Base-by-base conservation (phyloP, 2,329 filamentous ascomycete genomes). In the Fusarium domesticum region DNA sequence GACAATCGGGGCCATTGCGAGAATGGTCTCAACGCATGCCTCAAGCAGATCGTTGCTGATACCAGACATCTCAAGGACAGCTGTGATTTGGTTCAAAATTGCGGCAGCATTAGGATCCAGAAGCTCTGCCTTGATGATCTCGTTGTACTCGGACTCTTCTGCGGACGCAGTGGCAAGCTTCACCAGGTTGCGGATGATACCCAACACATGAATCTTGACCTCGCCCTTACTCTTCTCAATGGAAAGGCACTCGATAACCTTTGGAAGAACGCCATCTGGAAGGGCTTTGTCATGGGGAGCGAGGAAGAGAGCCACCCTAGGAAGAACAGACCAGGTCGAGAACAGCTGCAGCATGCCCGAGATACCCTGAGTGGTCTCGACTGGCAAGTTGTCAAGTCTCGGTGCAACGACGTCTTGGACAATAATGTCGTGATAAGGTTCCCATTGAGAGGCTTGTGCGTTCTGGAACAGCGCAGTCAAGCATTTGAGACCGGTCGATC, bases 311-410 rank as follows among this genome's bases (percentile, higher is more conserved):
- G 84, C 83, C 1, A 83, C 84, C 48, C 75, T 77, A 0, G 81
- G 74, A 17, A 85, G 76, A 45, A 78, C 78, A 4, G 89, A 84
- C 87, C 92, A 96, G 2, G 86, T 87, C 4, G 81, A 83, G 51
- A 98, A 82, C 5, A 98, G 73, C 50, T 85, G 84, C 49, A 96
- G 77, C 32, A 90, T 78, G 14, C 85, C 87, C 3, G 93, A 97
- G 6, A 96, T 75, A 12, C 89, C 89, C 62, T 98, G 91, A 0
- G 89, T 87, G 34, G 89, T 96, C 69, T 98, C 93, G 5, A 80
- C 74, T 0, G 90, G 81, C 42, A 98, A 80, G 45, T 87, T 88
- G 3, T 85, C 78, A 15, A 97, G 72, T 53, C 89, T 80, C 15
- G 89, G 89, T 39, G 80, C 81, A 35, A 98, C 76, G 18, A 95